These are phyloP conservation scores for Entelexis sorbosivorans DNA, from an alignment of 1,139 yeast genomes.

Conservation along the genomic window DNA sequence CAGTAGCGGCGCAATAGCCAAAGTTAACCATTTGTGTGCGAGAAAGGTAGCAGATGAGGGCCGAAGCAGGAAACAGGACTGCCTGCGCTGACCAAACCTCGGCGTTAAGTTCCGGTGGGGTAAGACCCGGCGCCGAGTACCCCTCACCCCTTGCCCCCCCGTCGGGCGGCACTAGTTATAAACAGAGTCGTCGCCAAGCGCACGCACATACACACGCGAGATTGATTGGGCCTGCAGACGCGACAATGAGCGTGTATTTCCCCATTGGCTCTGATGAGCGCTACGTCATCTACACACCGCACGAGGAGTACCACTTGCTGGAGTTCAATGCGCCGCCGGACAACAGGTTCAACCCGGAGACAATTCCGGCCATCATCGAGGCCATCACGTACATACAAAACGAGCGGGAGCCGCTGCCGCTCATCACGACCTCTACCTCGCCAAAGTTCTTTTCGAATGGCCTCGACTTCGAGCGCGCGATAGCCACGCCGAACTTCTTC, in stretches of 20 bases:
- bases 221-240: background rate
- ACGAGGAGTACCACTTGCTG: constrained; percentile 27
- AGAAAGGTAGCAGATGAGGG: too few species aligned
- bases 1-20: too few species aligned
- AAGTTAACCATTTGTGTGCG: too few species aligned
- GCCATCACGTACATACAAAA: constrained; percentile 28
- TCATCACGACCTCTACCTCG: constrained; percentile 31
- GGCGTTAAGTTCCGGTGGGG: background rate
- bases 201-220: background rate
- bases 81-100: too few species aligned
- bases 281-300: constrained; percentile 23
- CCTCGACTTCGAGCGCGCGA: constrained; percentile 32
- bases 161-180: background rate
- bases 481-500: constrained; percentile 30
- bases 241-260: constrained; percentile 2
- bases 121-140: background rate
- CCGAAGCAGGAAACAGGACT: too few species aligned
- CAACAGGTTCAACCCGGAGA: constrained; percentile 30
- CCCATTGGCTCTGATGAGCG: constrained; percentile 16
- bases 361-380: constrained; percentile 29
- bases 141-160: background rate
- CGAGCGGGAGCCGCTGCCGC: constrained; percentile 26
- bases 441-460: constrained; percentile 35
- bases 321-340: constrained; percentile 31
- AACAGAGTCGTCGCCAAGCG: background rate